These are phyloP conservation scores for Talaromyces proteolyticus DNA, from an alignment of 495 filamentous ascomycete species.

Conservation along the genomic window DNA sequence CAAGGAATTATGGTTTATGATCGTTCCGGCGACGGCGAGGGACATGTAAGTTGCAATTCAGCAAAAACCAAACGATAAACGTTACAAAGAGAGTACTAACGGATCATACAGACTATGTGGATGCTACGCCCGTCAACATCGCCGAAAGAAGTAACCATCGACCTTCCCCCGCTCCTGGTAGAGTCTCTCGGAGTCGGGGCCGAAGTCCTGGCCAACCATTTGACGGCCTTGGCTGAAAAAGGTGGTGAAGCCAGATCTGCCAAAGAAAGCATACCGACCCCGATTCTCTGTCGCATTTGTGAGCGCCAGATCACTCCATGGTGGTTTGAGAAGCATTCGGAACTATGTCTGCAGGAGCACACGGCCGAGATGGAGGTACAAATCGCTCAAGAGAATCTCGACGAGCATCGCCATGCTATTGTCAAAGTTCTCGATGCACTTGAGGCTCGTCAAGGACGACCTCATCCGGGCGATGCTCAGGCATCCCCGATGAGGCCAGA, in stretches of 20 bases:
- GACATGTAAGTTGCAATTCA: slow-evolving; percentile 64
- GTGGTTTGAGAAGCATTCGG: slow-evolving; percentile 99
- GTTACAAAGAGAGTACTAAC: not conserved
- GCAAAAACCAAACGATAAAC: slow-evolving; percentile 9
- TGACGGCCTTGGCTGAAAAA: slow-evolving; percentile 82
- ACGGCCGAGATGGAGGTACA: slow-evolving; percentile 96
- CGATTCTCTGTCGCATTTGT: slow-evolving; percentile 93
- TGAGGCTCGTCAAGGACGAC: slow-evolving; percentile 70
- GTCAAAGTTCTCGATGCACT: slow-evolving; percentile 91
- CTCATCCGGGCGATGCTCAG: slow-evolving; percentile 51
- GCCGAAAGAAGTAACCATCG: slow-evolving; percentile 88
- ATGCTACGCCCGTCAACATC: slow-evolving; percentile 93
- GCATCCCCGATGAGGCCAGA: slow-evolving; percentile 58
- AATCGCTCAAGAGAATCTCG: slow-evolving; percentile 84
- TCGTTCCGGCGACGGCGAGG: slow-evolving; percentile 74
- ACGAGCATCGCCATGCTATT: slow-evolving; percentile 93
- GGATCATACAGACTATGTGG: slow-evolving; percentile 84
- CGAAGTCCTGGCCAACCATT: slow-evolving; percentile 87
- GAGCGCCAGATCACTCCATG: slow-evolving; percentile 97
- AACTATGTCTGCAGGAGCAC: slow-evolving; percentile 92
- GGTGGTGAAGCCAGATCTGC: slow-evolving; percentile 83
- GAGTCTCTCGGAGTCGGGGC: slow-evolving; percentile 92
- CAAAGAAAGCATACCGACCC: slow-evolving; percentile 77
- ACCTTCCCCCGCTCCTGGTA: slow-evolving; percentile 84
- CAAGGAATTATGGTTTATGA: slow-evolving; percentile 99